A percentile compares a stretch with the other conserved stretches of the same genome.
phyloP scores from a whole-genome alignment of 306 rosid species.

The Cyclanthera cordifolia region DNA sequence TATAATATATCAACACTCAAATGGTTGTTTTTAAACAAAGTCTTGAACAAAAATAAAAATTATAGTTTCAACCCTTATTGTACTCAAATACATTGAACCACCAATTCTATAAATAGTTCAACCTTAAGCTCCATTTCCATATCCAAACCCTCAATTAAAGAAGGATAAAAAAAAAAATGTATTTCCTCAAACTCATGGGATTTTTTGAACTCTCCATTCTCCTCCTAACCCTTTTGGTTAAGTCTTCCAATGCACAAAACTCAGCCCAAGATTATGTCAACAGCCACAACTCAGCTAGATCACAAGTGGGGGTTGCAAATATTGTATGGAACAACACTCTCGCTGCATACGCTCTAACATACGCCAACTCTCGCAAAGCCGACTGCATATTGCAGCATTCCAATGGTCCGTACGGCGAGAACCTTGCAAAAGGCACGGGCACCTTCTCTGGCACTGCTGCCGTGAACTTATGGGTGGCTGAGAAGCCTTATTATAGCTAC shows the following conservation, averaged over 20 bases:
- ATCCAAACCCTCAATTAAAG: background rate
- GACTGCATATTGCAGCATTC: constrained; percentile 22
- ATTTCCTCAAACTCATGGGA: background rate
- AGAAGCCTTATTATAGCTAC: constrained; percentile 27
- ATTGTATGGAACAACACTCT: constrained; percentile 11
- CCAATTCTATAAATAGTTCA: background rate
- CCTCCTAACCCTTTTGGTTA: background rate
- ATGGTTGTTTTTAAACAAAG: too few species aligned
- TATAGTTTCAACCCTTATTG: background rate
- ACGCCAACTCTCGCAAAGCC: background rate
- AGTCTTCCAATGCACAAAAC: background rate
- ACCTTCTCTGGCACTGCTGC: constrained; percentile 17
- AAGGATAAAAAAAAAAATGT: background rate
- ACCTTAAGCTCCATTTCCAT: background rate
- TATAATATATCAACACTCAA: too few species aligned
- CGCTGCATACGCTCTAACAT: constrained; percentile 18
- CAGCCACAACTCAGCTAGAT: constrained; percentile 8
- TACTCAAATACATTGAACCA: background rate
- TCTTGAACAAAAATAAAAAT: too few species aligned
- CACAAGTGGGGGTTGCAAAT: background rate
- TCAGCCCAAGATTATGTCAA: background rate
- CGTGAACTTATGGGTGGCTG: constrained; percentile 30
- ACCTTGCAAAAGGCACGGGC: constrained; percentile 18
- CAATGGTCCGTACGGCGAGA: constrained; percentile 12
- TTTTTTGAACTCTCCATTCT: background rate